These are phyloP conservation scores for Stromatinia cepivora DNA, from an alignment of 2,329 filamentous ascomycete species.

Conservation along the genomic window DNA sequence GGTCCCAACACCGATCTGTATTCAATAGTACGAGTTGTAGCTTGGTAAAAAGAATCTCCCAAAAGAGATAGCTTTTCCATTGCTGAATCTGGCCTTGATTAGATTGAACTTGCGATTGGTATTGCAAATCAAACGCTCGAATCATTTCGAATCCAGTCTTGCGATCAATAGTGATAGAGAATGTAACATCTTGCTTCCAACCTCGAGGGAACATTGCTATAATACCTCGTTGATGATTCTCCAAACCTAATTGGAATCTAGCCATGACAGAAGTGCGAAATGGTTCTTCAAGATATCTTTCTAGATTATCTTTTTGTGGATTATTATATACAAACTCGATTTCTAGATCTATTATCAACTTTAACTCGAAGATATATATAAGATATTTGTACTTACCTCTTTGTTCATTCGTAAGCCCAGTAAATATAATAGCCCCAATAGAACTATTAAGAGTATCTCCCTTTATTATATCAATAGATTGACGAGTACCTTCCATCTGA, in stretches of 20 bases:
- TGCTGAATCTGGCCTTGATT: background rate
- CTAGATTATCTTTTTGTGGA: background rate
- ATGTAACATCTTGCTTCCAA: background rate
- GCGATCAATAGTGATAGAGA: background rate
- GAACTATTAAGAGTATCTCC: background rate
- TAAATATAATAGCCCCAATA: background rate
- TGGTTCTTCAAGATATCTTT: background rate
- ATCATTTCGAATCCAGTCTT: slow-evolving; percentile 1
- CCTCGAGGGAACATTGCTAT: background rate
- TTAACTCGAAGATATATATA: background rate
- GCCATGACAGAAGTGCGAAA: background rate
- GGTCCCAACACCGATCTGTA: background rate
- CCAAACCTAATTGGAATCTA: background rate
- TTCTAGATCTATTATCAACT: background rate
- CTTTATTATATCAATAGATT: too few relatives aligned
- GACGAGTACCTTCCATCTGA: background rate
- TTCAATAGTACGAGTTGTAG: background rate
- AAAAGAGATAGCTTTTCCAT: background rate
- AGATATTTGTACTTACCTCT: background rate
- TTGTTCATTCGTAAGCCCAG: background rate
- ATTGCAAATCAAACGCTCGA: background rate
- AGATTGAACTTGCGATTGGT: background rate
- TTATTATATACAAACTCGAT: background rate
- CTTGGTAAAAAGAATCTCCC: background rate
- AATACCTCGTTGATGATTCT: background rate